These are phyloP conservation scores for Suillus tomentosus DNA, from an alignment of 768 basidiomycete species.

Conservation along the genomic window DNA sequence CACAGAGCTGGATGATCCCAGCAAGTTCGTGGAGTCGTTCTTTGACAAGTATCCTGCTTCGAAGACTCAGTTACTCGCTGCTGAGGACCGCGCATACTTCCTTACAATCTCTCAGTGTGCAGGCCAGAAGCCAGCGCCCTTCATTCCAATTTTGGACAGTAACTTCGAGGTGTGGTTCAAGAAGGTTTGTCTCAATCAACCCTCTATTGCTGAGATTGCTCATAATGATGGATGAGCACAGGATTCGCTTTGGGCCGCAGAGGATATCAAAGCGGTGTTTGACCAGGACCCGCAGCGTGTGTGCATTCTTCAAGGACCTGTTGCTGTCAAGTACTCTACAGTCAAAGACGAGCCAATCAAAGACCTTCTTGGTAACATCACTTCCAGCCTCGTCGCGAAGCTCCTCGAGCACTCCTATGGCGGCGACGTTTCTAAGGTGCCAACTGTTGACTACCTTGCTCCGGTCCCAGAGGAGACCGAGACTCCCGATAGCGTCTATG, in stretches of 20 bases:
- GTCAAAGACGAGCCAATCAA: conserved; percentile 94
- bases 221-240: conserved; percentile 30
- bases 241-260: conserved; percentile 98
- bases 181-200: too few species aligned
- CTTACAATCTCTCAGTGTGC: conserved; percentile 93
- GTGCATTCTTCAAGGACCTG: conserved; percentile 95
- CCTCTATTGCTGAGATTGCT: conserved; percentile 3
- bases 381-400: conserved; percentile 71
- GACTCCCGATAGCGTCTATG: conserved; percentile 43
- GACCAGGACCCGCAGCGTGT: conserved; percentile 99
- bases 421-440: conserved; percentile 74
- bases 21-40: conserved; percentile 75
- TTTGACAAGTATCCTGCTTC: conserved; percentile 85
- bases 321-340: conserved; percentile 85
- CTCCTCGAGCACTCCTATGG: conserved; percentile 78
- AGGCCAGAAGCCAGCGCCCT: conserved; percentile 97
- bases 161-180: conserved; percentile 96
- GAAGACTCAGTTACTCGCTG: conserved; percentile 81
- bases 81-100: conserved; percentile 95
- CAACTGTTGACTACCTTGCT: conserved; percentile 83
- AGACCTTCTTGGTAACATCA: conserved; percentile 88
- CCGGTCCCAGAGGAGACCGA: conserved; percentile 44
- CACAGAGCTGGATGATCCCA: conserved; percentile 78
- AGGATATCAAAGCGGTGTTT: conserved; percentile 98
- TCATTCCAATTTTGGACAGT: conserved; percentile 93